phyloP scores from a whole-genome alignment of 2,329 filamentous ascomycete genomes.

The Diaporthe caulivora region DNA sequence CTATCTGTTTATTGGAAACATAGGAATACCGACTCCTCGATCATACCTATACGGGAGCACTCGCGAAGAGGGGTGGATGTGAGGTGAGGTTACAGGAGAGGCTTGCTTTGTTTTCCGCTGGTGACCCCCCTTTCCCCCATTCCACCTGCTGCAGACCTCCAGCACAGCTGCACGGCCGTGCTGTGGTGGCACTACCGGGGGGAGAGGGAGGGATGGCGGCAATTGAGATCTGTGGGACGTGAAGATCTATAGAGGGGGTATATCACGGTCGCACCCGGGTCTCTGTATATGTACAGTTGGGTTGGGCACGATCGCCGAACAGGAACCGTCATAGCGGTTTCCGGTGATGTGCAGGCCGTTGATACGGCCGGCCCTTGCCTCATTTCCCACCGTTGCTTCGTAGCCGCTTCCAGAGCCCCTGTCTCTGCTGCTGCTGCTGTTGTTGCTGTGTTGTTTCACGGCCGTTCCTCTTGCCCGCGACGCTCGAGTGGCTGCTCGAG shows the following conservation, averaged over 20 bases:
- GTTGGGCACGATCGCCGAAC: slow-evolving; percentile 9
- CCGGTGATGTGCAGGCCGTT: slow-evolving; percentile 2
- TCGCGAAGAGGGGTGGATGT: background rate
- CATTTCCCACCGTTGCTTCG: slow-evolving; percentile 42
- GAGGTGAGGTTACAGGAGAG: slow-evolving; percentile 11
- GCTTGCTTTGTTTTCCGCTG: background rate
- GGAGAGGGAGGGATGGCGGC: background rate
- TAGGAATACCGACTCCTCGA: background rate
- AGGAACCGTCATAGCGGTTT: slow-evolving; percentile 16
- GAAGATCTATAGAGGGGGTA: slow-evolving; percentile 21
- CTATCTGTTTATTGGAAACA: slow-evolving; percentile 3
- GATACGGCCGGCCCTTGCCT: slow-evolving; percentile 2
- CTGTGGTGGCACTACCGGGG: background rate
- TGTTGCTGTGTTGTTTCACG: slow-evolving; percentile 19
- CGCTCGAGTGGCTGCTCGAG: slow-evolving; percentile 8
- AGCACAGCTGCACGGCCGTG: slow-evolving; percentile 26
- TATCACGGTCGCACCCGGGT: background rate
- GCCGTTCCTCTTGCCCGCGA: background rate
- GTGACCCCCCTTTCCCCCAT: background rate
- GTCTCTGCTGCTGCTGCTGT: slow-evolving; percentile 36
- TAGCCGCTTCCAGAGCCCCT: slow-evolving; percentile 46
- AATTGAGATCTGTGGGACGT: background rate
- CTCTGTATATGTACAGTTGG: background rate
- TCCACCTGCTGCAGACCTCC: slow-evolving; percentile 12
- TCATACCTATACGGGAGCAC: background rate